These are phyloP conservation scores for Eimeria maxima DNA, from an alignment of 169 alveolate genomes.

Conservation along the genomic window DNA sequence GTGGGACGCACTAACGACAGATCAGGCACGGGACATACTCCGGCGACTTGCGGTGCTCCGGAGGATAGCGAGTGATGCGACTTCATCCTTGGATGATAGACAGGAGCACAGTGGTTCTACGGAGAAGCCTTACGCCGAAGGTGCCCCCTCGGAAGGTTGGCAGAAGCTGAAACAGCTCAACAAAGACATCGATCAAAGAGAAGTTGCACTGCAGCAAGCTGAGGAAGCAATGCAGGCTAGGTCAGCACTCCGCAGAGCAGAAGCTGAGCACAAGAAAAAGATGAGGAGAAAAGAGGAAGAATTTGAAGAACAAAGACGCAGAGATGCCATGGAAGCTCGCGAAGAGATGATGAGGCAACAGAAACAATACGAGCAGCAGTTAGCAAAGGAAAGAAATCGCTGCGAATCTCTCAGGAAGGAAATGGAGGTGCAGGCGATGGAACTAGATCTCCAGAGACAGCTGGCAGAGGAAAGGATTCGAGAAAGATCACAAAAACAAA, in stretches of 20 bases:
- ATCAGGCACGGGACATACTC: constrained; percentile 46
- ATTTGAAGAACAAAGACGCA: constrained; percentile 63
- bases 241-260: constrained; percentile 40
- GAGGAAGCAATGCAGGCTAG: constrained; percentile 74
- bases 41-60: constrained; percentile 62
- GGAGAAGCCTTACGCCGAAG: neutral
- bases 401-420: constrained; percentile 70
- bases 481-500: constrained; percentile 22
- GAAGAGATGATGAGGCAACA: constrained; percentile 54
- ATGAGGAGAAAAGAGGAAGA: constrained; percentile 67
- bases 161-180: constrained; percentile 6
- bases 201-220: constrained; percentile 65
- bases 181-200: constrained; percentile 46
- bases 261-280: constrained; percentile 63
- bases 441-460: constrained; percentile 60
- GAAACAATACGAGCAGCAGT: constrained; percentile 68
- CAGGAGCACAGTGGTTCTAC: neutral
- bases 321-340: constrained; percentile 47
- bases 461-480: constrained; percentile 47
- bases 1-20: constrained; percentile 66
- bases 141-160: neutral
- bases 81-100: neutral
- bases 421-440: constrained; percentile 71
- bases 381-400: constrained; percentile 56
- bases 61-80: constrained; percentile 51